Evolutionary conservation across 495 filamentous ascomycete species (phyloP), one percentile per base, ranked within the genome.

Genomic region (Daldinia grandis): DNA sequence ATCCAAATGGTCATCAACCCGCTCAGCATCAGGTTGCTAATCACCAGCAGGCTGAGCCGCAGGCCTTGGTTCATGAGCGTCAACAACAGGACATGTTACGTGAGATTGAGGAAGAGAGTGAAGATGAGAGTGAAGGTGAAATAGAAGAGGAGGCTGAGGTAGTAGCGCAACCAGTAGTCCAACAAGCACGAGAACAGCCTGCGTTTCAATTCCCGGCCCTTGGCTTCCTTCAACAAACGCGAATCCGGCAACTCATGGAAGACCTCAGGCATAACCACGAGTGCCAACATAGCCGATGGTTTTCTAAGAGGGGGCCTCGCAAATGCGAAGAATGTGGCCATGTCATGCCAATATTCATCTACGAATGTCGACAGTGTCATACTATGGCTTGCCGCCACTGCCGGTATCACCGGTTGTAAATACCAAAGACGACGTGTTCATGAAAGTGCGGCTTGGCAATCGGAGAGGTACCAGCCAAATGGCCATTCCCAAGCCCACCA

Each of bases 281-380:
- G 66, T 78, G 77, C 17, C 5, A 53, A 3, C 78, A 78, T 24
- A 12, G n/a, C 1, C n/a, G 12, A 2, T 80, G 78, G 78, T 30
- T 28, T n/a, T 37, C 55, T 1, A 68, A 56, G 0, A 1, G 8
- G 0, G 77, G 77, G 14, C 6, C 1, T 2, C 21, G 68, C 7
- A 5, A 27, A 1, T 80, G 78, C n/a, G 76, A 80, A 33, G 54
- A 70, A 44, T 80, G 78, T 25, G 10, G 61, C n/a, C 4, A 77
- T 14, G 15, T 8, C 5, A 69, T 79, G 40, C 73, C 67, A 0
- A 0, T 25, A 0, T 80, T 62, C 55, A 78, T 80, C 25, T 78
- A 76, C 17, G 74, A 80, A 44, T 80, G 78, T 50, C 44, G 40
- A 3, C 67, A 75, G 31, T 80, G 78, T 25, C 35, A 51, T 21